These are phyloP conservation scores for Penicillium herquei DNA, from an alignment of 495 filamentous ascomycete genomes.

Conservation along the genomic window DNA sequence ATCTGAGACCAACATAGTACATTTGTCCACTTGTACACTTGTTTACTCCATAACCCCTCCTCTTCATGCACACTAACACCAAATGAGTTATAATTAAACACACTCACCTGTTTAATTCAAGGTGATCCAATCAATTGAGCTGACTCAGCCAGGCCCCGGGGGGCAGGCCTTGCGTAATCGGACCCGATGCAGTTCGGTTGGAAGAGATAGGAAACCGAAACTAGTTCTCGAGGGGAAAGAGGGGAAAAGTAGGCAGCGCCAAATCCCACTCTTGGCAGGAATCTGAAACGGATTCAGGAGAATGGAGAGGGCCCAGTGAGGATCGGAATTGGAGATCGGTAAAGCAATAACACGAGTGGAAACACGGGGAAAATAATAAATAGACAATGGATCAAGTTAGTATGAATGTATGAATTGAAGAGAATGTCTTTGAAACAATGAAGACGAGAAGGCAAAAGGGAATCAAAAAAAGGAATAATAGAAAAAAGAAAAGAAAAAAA, in stretches of 20 bases:
- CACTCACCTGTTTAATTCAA: neutral
- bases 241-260: neutral
- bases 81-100: conserved; percentile 6
- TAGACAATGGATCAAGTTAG: too few relatives aligned
- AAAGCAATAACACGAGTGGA: neutral
- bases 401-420: too few relatives aligned
- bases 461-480: neutral
- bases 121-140: neutral
- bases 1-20: too few relatives aligned
- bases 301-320: neutral
- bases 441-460: too few relatives aligned
- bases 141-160: conserved; percentile 19
- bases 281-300: neutral
- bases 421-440: too few relatives aligned
- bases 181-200: neutral
- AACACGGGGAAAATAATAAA: neutral
- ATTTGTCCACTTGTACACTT: too few relatives aligned
- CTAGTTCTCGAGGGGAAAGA: neutral
- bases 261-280: neutral
- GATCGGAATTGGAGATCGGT: neutral
- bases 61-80: neutral
- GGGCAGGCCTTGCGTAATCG: neutral
- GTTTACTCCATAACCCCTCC: too few relatives aligned
- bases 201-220: neutral
- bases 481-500: neutral